Percentiles rank a stretch among this genome's conserved stretches.
Conservation (phyloP, 495 filamentous ascomycete species). For the Hyaloscypha hepaticicola region DNA sequence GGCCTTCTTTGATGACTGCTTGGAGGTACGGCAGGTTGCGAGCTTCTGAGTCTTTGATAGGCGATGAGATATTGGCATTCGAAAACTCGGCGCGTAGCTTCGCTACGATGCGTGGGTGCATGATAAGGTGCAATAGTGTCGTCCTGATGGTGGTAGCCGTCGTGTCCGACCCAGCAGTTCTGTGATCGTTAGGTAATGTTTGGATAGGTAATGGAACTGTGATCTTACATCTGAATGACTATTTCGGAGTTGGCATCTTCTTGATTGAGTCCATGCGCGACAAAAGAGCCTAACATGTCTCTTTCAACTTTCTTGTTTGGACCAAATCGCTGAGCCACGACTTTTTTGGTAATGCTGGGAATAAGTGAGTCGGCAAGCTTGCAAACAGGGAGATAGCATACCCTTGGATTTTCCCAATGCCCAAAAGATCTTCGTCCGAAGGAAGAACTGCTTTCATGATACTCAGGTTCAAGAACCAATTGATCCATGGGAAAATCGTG, state of each 20-base stretch:
- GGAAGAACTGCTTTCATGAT: conserved; percentile 54
- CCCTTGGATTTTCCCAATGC: conserved; percentile 52
- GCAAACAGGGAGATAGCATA: not conserved
- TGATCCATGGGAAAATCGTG: conserved; percentile 32
- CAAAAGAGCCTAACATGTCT: conserved; percentile 46
- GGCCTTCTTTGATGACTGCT: conserved; percentile 50
- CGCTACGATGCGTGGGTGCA: conserved; percentile 44
- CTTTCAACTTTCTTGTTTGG: conserved; percentile 13
- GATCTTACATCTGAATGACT: conserved; percentile 39
- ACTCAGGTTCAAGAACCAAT: conserved; percentile 50
- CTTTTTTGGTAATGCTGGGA: conserved; percentile 37
- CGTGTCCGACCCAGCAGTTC: conserved; percentile 52
- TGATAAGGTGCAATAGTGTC: conserved; percentile 52
- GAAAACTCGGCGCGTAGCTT: conserved; percentile 57
- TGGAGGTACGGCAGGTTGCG: conserved; percentile 49
- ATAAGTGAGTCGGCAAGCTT: not conserved
- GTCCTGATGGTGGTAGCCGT: conserved; percentile 59
- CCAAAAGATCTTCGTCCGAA: conserved; percentile 50
- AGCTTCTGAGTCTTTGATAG: conserved; percentile 35
- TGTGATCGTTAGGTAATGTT: conserved; percentile 35
- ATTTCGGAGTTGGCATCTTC: conserved; percentile 43
- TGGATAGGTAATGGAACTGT: not conserved
- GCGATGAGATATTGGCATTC: conserved; percentile 30
- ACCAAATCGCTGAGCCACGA: conserved; percentile 36
- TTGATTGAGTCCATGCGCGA: conserved; percentile 40